Base-by-base conservation (phyloP, 768 basidiomycete genomes). In the Coprinopsis marcescibilis region DNA sequence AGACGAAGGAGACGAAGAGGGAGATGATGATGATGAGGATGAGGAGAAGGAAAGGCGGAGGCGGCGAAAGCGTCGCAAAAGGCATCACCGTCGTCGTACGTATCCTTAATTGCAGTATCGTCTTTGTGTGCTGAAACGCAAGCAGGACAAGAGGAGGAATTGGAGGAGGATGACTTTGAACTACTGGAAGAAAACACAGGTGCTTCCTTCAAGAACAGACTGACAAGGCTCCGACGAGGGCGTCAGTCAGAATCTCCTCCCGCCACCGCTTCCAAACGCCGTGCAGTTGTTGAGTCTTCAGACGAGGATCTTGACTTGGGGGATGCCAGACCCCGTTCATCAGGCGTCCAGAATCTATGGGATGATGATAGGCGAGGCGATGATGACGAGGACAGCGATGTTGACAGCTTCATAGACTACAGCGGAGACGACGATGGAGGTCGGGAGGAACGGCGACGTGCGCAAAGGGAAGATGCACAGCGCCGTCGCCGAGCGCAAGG, bases 161-260 rank as follows among this genome's bases (percentile, higher is more conserved):
- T 98, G 41, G 93, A 96, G 53, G 96, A 97, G 26, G 96, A 98
- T 56, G 96, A 98, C 62, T 65, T 98, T 39, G 94, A 92, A 23
- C 55, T 79, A 73, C 82, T 71, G 74, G 96, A 73, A 54, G 95
- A 95, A 58, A 97, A 96, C 55, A 91, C 89, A 10, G 93, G 95
- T 8, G 74, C 79, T 2, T 75, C 81, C 2, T 85, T 87, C 65
- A 79, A 80, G 57, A 67, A 65, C 50, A 78, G 83, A 44, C 66
- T 94, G 36, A 92, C 74, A 78, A 60, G 73, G 46, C 67, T 73
- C 19, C 83, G 92, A 48, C 82, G 89, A 49, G 80, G 81, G 24
- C 80, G 82, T 51, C 78, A 78, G 53, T 83, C 85, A 3, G 78
- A 77, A 41, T 89, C 87, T 12, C 81, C 81, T 29, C 78, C 82